phyloP scores from a whole-genome alignment of 2,329 filamentous ascomycete species.

The Calonectria ilicicola region DNA sequence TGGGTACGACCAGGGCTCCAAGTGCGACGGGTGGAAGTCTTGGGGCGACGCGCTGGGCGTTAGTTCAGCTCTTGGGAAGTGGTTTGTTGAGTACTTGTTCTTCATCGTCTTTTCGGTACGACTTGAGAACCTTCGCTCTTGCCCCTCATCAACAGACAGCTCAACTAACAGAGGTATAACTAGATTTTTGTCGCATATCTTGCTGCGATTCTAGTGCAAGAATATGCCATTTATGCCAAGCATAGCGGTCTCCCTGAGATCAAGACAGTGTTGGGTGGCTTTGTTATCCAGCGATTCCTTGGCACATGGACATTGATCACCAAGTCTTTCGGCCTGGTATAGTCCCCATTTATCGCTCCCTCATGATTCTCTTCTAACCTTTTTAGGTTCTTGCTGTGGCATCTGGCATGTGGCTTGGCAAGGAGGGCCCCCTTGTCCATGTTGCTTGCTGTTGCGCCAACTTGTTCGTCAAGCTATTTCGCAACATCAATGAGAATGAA shows the following conservation, averaged over 20 bases:
- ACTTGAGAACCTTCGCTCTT: neutral
- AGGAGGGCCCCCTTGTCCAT: constrained; percentile 95
- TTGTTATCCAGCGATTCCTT: constrained; percentile 89
- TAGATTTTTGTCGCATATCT: constrained; percentile 82
- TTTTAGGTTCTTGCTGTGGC: constrained; percentile 87
- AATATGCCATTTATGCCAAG: constrained; percentile 88
- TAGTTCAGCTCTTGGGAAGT: constrained; percentile 74
- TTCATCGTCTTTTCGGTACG: constrained; percentile 86
- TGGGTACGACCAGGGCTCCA: constrained; percentile 84
- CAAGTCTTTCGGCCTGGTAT: constrained; percentile 88
- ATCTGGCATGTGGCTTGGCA: constrained; percentile 96
- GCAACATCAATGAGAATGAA: constrained; percentile 85
- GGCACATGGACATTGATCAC: constrained; percentile 89
- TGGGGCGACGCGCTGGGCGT: constrained; percentile 85
- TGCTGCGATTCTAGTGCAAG: constrained; percentile 83
- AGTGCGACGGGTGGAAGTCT: constrained; percentile 88
- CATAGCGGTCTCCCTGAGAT: constrained; percentile 98
- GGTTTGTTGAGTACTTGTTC: constrained; percentile 88
- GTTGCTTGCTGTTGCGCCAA: constrained; percentile 97
- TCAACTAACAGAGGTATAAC: constrained; percentile 28
- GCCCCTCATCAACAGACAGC: neutral
- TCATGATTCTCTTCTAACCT: constrained; percentile 32
- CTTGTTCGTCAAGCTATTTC: constrained; percentile 90
- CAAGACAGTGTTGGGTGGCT: constrained; percentile 94
- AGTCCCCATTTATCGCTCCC: constrained; percentile 35